Evolutionary conservation across 306 rosid species (phyloP), one percentile per base, ranked within the genome.

Genomic region (Fragaria iinumae): DNA sequence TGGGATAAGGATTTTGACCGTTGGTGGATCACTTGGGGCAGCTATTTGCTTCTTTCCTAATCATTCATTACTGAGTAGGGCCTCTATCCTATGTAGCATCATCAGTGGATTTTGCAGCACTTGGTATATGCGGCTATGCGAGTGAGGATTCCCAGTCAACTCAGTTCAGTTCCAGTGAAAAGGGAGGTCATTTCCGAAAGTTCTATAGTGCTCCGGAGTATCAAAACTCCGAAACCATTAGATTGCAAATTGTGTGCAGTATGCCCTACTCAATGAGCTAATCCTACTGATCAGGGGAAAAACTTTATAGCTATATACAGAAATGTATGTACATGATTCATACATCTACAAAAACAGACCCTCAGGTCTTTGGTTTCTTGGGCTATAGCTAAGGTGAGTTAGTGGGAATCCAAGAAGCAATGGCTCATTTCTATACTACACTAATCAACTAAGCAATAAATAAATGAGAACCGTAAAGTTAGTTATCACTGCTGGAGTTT

Each of bases 1-100:
- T 29, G 79, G 84, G 93, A 87, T 85, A 83, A 81, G 76, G 86
- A 84, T 83, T 85, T 85, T 72, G 82, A 81, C 81, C 52, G 80
- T 79, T 62, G 83, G 83, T 67, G 68, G 81, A 67, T 76, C 67
- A 57, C 57, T 27, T 57, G 79, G 79, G 69, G 20, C 29, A 20
- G 49, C 27, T 18, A 53, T 45, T 62, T 32, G 34, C 6, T 63
- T 80, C 44, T 73, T 18, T 53, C 44, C 73, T 68, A 14, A 71
- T 81, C 75, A 12, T 41, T 63, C 36, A 14, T 44, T 12, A 12
- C 25, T 9, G 10, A 34, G 57, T 41, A 72, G 77, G 75, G 80
- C 16, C 81, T 36, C 79, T 18, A 21, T 67, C 81, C 65, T 11
- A 47, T 20, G 64, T 80, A 84, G 83, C 72, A 36, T 13, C 13